Percentiles rank a stretch among this genome's conserved stretches.
Evolutionary conservation across 805 yeast species (phyloP).

Genomic region (Teunomyces kruisii): DNA sequence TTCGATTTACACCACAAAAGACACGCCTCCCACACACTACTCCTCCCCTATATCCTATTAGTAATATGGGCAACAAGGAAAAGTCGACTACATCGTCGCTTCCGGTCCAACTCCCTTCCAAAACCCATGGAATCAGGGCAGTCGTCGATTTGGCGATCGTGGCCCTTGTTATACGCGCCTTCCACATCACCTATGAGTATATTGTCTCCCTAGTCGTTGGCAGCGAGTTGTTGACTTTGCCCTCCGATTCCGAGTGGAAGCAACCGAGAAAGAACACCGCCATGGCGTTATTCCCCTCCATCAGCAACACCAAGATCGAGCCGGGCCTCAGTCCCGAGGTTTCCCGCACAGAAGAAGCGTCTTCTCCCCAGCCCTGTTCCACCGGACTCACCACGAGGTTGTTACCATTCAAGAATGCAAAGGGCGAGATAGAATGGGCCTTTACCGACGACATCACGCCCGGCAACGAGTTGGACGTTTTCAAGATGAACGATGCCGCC

Average conservation of each 20-base stretch:
- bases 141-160: background rate
- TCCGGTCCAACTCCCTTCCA: background rate
- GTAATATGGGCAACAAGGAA: conserved; percentile 1
- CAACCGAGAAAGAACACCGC: background rate
- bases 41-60: background rate
- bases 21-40: background rate
- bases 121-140: background rate
- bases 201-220: background rate
- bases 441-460: conserved; percentile 42
- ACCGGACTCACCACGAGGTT: conserved; percentile 49
- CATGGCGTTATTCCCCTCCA: conserved; percentile 11
- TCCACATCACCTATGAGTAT: background rate
- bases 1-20: background rate
- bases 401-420: conserved; percentile 49
- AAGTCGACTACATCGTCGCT: conserved; percentile 1
- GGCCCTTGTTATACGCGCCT: background rate
- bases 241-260: background rate
- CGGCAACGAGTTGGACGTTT: conserved; percentile 28
- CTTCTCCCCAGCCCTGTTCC: conserved; percentile 40
- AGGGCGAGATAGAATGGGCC: conserved; percentile 60
- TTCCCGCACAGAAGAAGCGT: background rate
- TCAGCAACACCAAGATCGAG: conserved; percentile 6
- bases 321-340: background rate
- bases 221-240: background rate
- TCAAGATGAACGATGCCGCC: conserved; percentile 20